These are phyloP conservation scores for Sanguinoderma infundibulare DNA, from an alignment of 1,284 basidiomycete species.

Conservation along the genomic window DNA sequence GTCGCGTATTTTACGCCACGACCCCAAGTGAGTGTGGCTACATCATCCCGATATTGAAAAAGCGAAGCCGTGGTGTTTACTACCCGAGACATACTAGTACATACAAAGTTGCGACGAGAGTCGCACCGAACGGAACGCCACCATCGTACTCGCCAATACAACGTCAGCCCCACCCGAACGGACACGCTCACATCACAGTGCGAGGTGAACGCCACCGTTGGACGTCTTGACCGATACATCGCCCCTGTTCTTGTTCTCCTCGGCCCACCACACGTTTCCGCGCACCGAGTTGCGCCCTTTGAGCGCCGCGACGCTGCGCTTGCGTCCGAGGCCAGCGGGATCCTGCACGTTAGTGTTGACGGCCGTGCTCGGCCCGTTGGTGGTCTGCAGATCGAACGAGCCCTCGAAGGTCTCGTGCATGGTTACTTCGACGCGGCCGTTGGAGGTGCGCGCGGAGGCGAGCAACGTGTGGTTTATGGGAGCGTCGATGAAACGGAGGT, in stretches of 20 bases:
- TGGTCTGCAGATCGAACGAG: slow-evolving; percentile 38
- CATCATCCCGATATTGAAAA: too few species aligned
- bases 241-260: neutral
- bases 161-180: neutral
- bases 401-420: slow-evolving; percentile 50
- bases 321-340: slow-evolving; percentile 1
- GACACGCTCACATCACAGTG: neutral
- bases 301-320: neutral
- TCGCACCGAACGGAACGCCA: neutral
- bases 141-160: neutral
- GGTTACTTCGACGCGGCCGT: slow-evolving; percentile 36
- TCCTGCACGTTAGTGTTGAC: slow-evolving; percentile 19
- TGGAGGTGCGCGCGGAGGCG: slow-evolving; percentile 37
- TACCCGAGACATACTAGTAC: too few species aligned
- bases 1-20: too few species aligned
- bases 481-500: slow-evolving; percentile 36
- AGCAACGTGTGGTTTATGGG: slow-evolving; percentile 44
- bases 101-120: too few species aligned
- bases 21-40: too few species aligned
- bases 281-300: neutral
- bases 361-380: neutral
- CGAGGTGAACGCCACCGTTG: slow-evolving; percentile 1
- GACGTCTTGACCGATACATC: slow-evolving; percentile 2
- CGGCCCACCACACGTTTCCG: slow-evolving; percentile 5
- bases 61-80: too few species aligned